Evolutionary conservation across 495 filamentous ascomycete species (phyloP).

Genomic region (Penicillium cataractarum): DNA sequence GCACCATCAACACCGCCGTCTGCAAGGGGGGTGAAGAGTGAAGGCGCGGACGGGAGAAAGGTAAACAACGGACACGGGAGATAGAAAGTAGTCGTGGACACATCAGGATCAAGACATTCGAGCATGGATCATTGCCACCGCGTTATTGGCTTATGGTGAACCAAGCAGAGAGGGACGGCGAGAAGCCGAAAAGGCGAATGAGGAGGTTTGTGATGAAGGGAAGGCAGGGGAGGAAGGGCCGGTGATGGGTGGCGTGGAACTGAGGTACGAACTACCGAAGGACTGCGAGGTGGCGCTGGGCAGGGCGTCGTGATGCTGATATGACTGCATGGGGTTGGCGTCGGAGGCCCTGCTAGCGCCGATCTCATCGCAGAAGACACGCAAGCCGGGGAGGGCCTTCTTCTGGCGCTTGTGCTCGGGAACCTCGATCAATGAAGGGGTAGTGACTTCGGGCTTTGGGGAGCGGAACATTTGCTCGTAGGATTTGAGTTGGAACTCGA

Average conservation of each 20-base stretch:
- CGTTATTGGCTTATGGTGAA: conserved; percentile 29
- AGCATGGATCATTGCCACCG: conserved; percentile 17
- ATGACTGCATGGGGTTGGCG: neutral
- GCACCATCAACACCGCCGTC: conserved; percentile 9
- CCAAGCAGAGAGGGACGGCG: conserved; percentile 39
- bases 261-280: conserved; percentile 37
- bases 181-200: conserved; percentile 35
- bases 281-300: conserved; percentile 36
- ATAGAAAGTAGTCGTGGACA: conserved; percentile 15
- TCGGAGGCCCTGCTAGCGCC: conserved; percentile 30
- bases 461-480: conserved; percentile 49
- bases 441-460: conserved; percentile 40
- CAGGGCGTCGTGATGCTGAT: conserved; percentile 30
- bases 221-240: conserved; percentile 48
- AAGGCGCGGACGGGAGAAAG: neutral
- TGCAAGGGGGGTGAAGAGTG: conserved; percentile 24
- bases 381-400: conserved; percentile 43
- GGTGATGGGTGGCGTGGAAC: conserved; percentile 40
- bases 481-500: conserved; percentile 47
- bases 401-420: conserved; percentile 40
- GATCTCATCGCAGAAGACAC: conserved; percentile 47
- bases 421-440: conserved; percentile 34
- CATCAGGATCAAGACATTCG: conserved; percentile 24
- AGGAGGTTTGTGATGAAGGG: conserved; percentile 29
- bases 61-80: neutral